Conservation (phyloP, 169 alveolate genomes). For the Eimeria tenella region DNA sequence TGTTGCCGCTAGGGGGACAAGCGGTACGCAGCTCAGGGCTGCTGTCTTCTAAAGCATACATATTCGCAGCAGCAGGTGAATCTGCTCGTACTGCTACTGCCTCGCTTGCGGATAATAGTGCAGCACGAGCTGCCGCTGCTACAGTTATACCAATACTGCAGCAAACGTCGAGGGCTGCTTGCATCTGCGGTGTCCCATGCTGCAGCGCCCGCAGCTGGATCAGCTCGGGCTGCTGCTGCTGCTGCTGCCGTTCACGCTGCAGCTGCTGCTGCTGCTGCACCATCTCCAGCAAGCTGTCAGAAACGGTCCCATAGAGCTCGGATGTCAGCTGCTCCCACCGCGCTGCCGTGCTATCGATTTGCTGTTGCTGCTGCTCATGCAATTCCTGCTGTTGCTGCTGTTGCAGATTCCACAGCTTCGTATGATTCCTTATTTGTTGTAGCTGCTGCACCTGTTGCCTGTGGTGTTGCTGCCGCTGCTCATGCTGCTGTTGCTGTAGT, state of each 20-base stretch:
- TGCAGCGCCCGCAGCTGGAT: neutral
- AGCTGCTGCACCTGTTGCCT: neutral
- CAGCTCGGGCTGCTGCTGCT: slow-evolving; percentile 1
- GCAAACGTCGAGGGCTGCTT: neutral
- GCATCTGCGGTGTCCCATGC: slow-evolving; percentile 14
- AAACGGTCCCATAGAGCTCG: neutral
- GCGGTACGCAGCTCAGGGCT: too few relatives aligned
- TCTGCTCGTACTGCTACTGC: neutral
- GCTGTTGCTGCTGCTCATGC: slow-evolving; percentile 8
- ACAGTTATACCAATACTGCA: neutral
- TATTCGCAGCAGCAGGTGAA: neutral
- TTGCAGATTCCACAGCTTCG: neutral
- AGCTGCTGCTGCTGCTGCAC: neutral
- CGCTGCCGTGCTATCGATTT: neutral
- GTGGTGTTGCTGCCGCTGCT: slow-evolving; percentile 10
- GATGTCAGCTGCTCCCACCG: neutral
- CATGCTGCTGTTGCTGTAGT: neutral
- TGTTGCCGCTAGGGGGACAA: neutral
- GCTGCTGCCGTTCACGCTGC: slow-evolving; percentile 17
- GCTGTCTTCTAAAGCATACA: too few relatives aligned
- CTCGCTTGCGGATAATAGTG: neutral
- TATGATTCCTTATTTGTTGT: neutral
- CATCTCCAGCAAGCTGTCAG: neutral
- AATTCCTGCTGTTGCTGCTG: neutral
- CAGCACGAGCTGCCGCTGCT: slow-evolving; percentile 1